phyloP scores from a whole-genome alignment of 192 early-diverging fungal species.

The Dissophora globulifera region DNA sequence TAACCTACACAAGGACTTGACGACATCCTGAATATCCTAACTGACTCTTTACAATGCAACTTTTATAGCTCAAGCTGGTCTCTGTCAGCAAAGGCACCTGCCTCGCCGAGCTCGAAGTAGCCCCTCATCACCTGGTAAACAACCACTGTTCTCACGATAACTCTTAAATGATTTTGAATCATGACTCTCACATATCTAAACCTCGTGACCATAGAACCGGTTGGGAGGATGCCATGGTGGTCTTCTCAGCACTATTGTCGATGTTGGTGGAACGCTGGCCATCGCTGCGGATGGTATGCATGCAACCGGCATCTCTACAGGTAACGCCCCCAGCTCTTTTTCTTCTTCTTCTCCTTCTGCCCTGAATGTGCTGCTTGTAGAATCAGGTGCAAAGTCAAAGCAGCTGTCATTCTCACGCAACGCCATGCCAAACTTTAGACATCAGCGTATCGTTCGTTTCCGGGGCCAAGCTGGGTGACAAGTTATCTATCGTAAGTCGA shows the following conservation, averaged over 20 bases:
- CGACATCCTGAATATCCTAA: not conserved
- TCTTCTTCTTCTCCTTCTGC: too few species aligned
- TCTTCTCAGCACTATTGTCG: constrained; percentile 63
- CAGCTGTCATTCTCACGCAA: too few species aligned
- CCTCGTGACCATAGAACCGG: constrained; percentile 54
- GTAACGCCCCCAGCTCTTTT: too few species aligned
- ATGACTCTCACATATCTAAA: not conserved
- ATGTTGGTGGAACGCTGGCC: constrained; percentile 65
- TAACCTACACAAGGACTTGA: too few species aligned
- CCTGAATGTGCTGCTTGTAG: too few species aligned
- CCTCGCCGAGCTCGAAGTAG: constrained; percentile 54
- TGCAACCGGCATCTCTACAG: constrained; percentile 65
- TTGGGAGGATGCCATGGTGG: constrained; percentile 63
- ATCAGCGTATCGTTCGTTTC: constrained; percentile 65
- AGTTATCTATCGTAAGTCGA: constrained; percentile 53
- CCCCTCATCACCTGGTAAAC: constrained; percentile 61
- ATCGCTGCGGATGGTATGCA: constrained; percentile 60
- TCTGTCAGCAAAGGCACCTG: constrained; percentile 48
- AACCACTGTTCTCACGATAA: not conserved
- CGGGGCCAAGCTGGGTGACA: constrained; percentile 57
- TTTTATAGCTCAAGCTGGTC: constrained; percentile 52
- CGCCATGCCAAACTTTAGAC: constrained; percentile 25
- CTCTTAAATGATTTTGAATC: not conserved
- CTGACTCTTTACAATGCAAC: not conserved
- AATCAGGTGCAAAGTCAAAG: too few species aligned